A percentile compares a stretch with the other conserved stretches of the same genome.
Evolutionary conservation across 768 basidiomycete species (phyloP).

Genomic region (Jaapia argillacea): DNA sequence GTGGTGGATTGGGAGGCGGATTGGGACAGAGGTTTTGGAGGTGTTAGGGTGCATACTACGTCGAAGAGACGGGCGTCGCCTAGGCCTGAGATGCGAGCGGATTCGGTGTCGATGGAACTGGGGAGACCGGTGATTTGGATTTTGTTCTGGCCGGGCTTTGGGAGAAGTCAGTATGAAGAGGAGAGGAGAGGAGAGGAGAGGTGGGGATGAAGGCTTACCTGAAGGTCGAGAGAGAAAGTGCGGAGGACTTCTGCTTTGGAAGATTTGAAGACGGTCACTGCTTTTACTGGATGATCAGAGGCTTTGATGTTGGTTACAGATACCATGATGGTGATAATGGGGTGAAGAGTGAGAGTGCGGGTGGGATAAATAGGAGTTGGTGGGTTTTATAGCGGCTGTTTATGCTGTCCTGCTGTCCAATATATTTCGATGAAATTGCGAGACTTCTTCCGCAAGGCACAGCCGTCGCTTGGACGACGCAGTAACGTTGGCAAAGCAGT

Average conservation of each 20-base stretch:
- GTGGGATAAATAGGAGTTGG: too few species aligned
- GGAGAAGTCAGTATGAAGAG: not conserved
- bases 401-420: too few species aligned
- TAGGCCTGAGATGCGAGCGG: slow-evolving; percentile 44
- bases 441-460: too few species aligned
- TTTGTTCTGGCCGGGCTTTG: slow-evolving; percentile 42
- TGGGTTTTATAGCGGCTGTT: too few species aligned
- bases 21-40: slow-evolving; percentile 21
- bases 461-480: too few species aligned
- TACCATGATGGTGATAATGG: too few species aligned
- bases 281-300: slow-evolving; percentile 35
- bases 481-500: too few species aligned
- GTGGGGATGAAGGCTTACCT: too few species aligned
- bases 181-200: too few species aligned
- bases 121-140: slow-evolving; percentile 39
- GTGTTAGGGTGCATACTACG: slow-evolving; percentile 34
- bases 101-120: slow-evolving; percentile 38
- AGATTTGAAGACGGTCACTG: slow-evolving; percentile 48
- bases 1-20: slow-evolving; percentile 19
- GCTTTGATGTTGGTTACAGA: too few species aligned
- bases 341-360: too few species aligned
- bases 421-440: too few species aligned
- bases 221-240: slow-evolving; percentile 34
- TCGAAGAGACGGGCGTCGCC: slow-evolving; percentile 40
- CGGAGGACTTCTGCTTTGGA: slow-evolving; percentile 49